A percentile compares a stretch with the other conserved stretches of the same genome.
Evolutionary conservation across 179 eudicot genomes (phyloP).

Genomic region (Beta macrorhiza): DNA sequence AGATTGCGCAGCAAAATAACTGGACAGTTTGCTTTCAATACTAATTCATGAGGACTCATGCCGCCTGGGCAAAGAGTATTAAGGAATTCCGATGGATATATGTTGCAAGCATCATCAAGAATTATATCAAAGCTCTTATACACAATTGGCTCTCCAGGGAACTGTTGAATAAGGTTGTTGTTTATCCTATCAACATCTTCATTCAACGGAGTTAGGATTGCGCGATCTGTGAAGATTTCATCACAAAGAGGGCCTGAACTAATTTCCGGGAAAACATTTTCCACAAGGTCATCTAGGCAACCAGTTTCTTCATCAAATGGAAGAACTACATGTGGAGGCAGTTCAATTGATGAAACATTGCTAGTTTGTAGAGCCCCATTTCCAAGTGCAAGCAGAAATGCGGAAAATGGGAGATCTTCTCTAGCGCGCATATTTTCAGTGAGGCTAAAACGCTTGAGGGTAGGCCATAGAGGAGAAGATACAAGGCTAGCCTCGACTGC

Average conservation of each 20-base stretch:
- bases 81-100: conserved; percentile 5
- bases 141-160: not conserved
- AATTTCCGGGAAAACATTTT: not conserved
- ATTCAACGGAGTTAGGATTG: conserved; percentile 1
- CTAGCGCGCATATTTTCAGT: conserved; percentile 19
- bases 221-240: not conserved
- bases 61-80: conserved; percentile 8
- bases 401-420: conserved; percentile 10
- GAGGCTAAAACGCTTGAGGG: not conserved
- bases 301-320: too few relatives aligned
- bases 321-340: too few relatives aligned
- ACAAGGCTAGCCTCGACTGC: conserved; percentile 19
- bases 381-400: conserved; percentile 23
- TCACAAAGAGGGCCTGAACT: not conserved
- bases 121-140: conserved; percentile 5
- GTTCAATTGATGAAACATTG: too few relatives aligned
- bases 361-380: conserved; percentile 9
- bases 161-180: not conserved
- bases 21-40: not conserved
- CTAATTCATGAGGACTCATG: not conserved
- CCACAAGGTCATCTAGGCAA: not conserved
- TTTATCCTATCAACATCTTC: not conserved
- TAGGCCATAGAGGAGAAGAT: conserved; percentile 6
- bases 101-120: not conserved
- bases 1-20: conserved; percentile 12